Conservation (phyloP, 306 rosid genomes). For the Neltuma alba region DNA sequence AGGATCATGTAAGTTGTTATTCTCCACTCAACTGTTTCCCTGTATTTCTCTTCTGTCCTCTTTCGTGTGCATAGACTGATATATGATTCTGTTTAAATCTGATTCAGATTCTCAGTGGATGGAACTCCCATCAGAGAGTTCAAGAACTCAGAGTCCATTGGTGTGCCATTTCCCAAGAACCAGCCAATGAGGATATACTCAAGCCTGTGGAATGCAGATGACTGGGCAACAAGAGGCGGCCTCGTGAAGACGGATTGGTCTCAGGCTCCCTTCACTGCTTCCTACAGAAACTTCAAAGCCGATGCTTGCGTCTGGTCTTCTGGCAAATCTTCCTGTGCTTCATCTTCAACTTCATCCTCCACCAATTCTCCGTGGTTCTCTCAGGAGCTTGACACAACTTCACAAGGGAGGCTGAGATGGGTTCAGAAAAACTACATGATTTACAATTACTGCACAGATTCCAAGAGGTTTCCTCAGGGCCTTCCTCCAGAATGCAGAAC, state of each 20-base stretch:
- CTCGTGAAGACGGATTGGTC: conserved; percentile 69
- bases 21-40: background rate
- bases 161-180: conserved; percentile 57
- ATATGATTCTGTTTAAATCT: background rate
- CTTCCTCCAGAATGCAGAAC: conserved; percentile 56
- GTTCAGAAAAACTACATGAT: conserved; percentile 71
- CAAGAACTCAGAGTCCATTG: conserved; percentile 62
- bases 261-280: conserved; percentile 61
- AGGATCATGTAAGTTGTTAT: conserved; percentile 49
- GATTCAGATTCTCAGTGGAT: conserved; percentile 62
- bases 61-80: background rate
- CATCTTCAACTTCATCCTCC: conserved; percentile 27
- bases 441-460: conserved; percentile 61
- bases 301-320: conserved; percentile 45
- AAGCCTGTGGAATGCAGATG: too few species aligned
- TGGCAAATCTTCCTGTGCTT: conserved; percentile 46
- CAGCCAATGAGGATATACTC: conserved; percentile 70
- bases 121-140: too few species aligned
- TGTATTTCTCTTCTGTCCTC: too few species aligned
- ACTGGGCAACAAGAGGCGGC: conserved; percentile 88
- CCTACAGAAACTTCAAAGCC: conserved; percentile 63
- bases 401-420: conserved; percentile 47
- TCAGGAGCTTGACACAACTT: conserved; percentile 45
- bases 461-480: conserved; percentile 63
- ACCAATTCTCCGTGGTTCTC: conserved; percentile 41